These are phyloP conservation scores for Kwoniella mangroviensis DNA, from an alignment of 768 basidiomycete species.

Conservation along the genomic window DNA sequence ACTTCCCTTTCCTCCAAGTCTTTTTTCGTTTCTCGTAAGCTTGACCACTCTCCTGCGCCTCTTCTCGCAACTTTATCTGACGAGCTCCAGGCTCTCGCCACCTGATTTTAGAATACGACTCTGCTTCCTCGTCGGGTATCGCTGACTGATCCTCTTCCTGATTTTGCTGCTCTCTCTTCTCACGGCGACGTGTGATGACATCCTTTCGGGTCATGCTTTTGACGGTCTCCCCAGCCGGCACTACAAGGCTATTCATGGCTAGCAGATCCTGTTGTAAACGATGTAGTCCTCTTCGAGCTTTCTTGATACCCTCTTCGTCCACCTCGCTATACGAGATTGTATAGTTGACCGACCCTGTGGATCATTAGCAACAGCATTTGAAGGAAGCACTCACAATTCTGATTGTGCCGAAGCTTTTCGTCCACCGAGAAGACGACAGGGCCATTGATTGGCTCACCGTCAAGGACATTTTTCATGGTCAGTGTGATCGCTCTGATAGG, in stretches of 20 bases:
- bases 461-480: slow-evolving; percentile 61
- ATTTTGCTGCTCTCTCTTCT: not conserved
- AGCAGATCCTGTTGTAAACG: slow-evolving; percentile 21
- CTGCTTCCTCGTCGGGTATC: slow-evolving; percentile 10
- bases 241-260: slow-evolving; percentile 39
- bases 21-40: slow-evolving; percentile 31
- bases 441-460: slow-evolving; percentile 59
- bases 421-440: slow-evolving; percentile 57
- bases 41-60: slow-evolving; percentile 39
- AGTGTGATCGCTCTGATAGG: slow-evolving; percentile 61
- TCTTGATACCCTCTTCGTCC: slow-evolving; percentile 12
- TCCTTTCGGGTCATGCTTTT: slow-evolving; percentile 17
- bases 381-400: slow-evolving; percentile 51
- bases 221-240: slow-evolving; percentile 46
- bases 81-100: slow-evolving; percentile 39
- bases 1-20: slow-evolving; percentile 19
- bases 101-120: slow-evolving; percentile 7
- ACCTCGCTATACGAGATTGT: slow-evolving; percentile 58
- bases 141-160: not conserved
- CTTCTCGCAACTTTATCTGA: slow-evolving; percentile 30
- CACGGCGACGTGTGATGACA: not conserved
- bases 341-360: slow-evolving; percentile 70
- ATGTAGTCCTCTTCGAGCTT: slow-evolving; percentile 24
- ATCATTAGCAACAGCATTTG: not conserved
- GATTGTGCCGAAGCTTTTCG: slow-evolving; percentile 21